Evolutionary conservation across 2,329 filamentous ascomycete genomes (phyloP), one percentile per base, ranked within the genome.

Genomic region (Pestalotiopsis sp.): DNA sequence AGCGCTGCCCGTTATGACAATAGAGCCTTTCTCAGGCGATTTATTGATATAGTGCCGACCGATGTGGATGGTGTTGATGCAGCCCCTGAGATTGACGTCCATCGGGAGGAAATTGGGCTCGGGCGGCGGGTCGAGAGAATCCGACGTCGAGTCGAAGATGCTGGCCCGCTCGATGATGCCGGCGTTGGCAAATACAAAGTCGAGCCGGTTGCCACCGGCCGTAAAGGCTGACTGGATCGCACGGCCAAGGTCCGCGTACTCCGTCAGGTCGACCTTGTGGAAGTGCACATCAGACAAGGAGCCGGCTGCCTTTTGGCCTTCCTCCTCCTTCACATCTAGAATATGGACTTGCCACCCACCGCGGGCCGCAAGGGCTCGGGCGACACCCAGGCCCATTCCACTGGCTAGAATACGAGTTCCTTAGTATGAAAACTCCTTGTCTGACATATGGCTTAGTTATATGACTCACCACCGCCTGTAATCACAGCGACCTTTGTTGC

Each of bases 131-230:
- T 66, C 64, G 27, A 66, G 14, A 13, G 64, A 31, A 7, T 57
- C 25, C 31, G 41, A 49, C 12, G 39, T 56, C 41, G 45, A 25
- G 64, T 70, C 64, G 67, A 72, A 84, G 73, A 83, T 83, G 67
- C 81, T 82, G 67, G 76, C 72, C 20, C 77, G 73, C 66, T 84
- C 82, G 7, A 84, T 75, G 25, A 84, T 78, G 1, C 84, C 84
- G 0, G 83, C 83, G 67, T 85, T 86, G 17, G 82, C 83, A 70
- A 83, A 86, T 41, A 85, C 83, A 69, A 85, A 84, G 74, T 85
- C 83, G 17, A 86, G 60, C 2, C 79, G 64, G 31, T 66, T 74
- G 14, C 76, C 75, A 11, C 77, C 73, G 3, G 73, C 69, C 4
- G 75, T 70, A 74, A 81, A 84, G 9, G 79, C 74, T 17, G 70